These are phyloP conservation scores for Arthrinium phaeospermum DNA, from an alignment of 2,329 filamentous ascomycete genomes.

Conservation along the genomic window DNA sequence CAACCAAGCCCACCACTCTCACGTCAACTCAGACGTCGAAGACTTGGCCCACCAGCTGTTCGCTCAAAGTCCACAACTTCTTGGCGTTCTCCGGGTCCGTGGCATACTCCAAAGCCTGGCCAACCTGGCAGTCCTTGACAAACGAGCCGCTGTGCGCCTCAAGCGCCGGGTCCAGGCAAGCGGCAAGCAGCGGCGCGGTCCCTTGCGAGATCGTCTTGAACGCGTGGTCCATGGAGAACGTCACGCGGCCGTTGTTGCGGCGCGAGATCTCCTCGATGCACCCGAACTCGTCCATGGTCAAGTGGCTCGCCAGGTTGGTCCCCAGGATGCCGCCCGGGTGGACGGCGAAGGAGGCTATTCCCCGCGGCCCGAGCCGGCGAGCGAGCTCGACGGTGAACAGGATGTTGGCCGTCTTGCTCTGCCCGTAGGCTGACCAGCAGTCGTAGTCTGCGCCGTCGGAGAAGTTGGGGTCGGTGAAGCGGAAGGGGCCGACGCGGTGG, in stretches of 20 bases:
- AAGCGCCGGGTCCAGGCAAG: constrained; percentile 28
- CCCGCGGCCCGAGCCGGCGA: constrained; percentile 37
- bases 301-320: constrained; percentile 14
- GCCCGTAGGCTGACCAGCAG: constrained; percentile 47
- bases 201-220: constrained; percentile 22
- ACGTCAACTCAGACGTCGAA: not conserved
- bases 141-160: not conserved
- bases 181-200: constrained; percentile 24
- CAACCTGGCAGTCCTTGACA: not conserved
- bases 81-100: not conserved
- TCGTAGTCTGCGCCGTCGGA: constrained; percentile 32
- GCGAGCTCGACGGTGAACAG: constrained; percentile 48
- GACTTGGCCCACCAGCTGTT: not conserved
- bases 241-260: constrained; percentile 18
- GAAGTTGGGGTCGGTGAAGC: constrained; percentile 27
- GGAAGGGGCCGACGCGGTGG: constrained; percentile 20
- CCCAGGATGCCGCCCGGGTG: constrained; percentile 26
- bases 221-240: not conserved
- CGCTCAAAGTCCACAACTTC: constrained; percentile 1
- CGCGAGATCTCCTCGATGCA: not conserved
- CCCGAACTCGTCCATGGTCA: not conserved
- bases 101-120: not conserved
- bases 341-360: constrained; percentile 26
- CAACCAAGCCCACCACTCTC: too few relatives aligned
- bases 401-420: constrained; percentile 51